These are phyloP conservation scores for Solanum ahanhuiri DNA, from an alignment of 257 asterid genomes.

Conservation along the genomic window DNA sequence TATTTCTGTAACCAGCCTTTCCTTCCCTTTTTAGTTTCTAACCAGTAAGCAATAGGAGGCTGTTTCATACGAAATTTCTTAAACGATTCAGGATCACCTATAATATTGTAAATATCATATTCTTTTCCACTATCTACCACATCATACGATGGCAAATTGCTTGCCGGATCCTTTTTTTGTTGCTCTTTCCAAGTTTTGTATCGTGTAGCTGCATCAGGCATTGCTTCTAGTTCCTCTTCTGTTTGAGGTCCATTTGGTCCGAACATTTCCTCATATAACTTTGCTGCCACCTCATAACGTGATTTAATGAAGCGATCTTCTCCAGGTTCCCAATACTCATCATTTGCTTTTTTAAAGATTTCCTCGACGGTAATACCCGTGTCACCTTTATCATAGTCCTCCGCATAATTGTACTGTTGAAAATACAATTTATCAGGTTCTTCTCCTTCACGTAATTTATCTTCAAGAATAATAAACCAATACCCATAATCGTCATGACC, in stretches of 20 bases:
- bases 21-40: constrained; percentile 91
- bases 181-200: constrained; percentile 89
- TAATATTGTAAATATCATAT: constrained; percentile 38
- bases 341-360: constrained; percentile 61
- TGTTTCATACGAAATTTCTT: constrained; percentile 60
- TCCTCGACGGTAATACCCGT: constrained; percentile 68
- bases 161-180: constrained; percentile 82
- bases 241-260: constrained; percentile 99
- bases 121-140: constrained; percentile 73
- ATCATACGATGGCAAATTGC: constrained; percentile 76
- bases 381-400: constrained; percentile 91
- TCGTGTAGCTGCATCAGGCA: constrained; percentile 75
- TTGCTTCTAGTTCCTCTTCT: constrained; percentile 85
- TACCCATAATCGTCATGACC: constrained; percentile 96
- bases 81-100: constrained; percentile 59
- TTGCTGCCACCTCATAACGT: constrained; percentile 67
- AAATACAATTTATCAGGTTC: constrained; percentile 78
- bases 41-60: constrained; percentile 93
- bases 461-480: constrained; percentile 92
- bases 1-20: constrained; percentile 89
- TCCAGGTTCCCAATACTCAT: constrained; percentile 98
- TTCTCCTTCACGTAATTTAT: constrained; percentile 78
- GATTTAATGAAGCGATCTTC: constrained; percentile 75
- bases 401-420: constrained; percentile 80
- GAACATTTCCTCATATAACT: constrained; percentile 83